Conservation (phyloP, 192 early-diverging fungal species). For the Linnemannia zychae region DNA sequence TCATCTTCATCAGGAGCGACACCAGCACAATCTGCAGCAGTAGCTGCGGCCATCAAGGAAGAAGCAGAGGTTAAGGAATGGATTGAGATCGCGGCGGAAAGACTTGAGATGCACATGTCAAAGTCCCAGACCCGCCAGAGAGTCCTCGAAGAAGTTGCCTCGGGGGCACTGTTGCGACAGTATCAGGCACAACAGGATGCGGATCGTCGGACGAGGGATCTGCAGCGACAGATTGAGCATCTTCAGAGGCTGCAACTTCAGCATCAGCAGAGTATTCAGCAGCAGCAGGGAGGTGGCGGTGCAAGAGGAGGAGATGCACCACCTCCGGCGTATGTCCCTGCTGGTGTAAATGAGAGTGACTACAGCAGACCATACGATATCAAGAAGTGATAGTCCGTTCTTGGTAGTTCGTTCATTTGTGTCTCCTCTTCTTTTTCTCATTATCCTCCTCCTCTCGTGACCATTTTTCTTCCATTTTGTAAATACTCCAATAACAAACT, state of each 20-base stretch:
- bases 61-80: constrained; percentile 48
- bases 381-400: neutral
- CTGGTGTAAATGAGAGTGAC: neutral
- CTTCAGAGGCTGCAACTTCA: constrained; percentile 31
- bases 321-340: constrained; percentile 25
- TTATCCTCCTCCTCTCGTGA: too few relatives aligned
- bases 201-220: constrained; percentile 10
- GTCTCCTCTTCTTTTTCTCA: neutral
- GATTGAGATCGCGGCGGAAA: constrained; percentile 45
- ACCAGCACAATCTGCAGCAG: neutral
- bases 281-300: neutral
- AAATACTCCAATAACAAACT: too few relatives aligned
- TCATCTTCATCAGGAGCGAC: neutral
- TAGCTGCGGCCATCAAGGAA: constrained; percentile 19
- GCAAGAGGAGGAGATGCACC: constrained; percentile 10
- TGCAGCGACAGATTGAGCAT: constrained; percentile 30
- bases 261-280: neutral
- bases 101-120: constrained; percentile 37
- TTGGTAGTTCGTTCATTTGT: neutral
- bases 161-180: constrained; percentile 31
- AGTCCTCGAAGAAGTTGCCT: constrained; percentile 38
- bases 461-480: too few relatives aligned
- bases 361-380: neutral
- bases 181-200: constrained; percentile 43
- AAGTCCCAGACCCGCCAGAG: constrained; percentile 32